Evolutionary conservation across 139 green algal species (phyloP).

Genomic region (Chlamydomonas urium): DNA sequence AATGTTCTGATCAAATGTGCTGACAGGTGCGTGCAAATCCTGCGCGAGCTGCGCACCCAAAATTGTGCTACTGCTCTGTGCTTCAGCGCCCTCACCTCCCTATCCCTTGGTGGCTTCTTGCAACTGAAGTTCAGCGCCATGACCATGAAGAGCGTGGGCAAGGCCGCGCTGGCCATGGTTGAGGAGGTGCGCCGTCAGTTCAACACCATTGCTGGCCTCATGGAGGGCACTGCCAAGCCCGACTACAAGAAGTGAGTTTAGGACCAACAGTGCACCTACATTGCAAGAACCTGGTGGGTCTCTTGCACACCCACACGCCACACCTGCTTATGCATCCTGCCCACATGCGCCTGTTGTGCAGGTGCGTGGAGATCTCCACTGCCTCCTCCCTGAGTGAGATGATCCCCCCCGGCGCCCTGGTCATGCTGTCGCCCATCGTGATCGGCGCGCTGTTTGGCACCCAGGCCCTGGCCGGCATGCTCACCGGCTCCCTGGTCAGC

Average conservation of each 20-base stretch:
- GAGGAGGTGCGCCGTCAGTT: conserved; percentile 85
- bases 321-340: too few relatives aligned
- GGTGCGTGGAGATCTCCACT: conserved; percentile 90
- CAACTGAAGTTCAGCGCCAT: conserved; percentile 82
- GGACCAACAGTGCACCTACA: too few relatives aligned
- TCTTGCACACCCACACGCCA: too few relatives aligned
- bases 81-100: too few relatives aligned
- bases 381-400: conserved; percentile 88
- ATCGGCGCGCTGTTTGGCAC: conserved; percentile 77
- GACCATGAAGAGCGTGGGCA: conserved; percentile 98
- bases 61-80: too few relatives aligned
- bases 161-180: conserved; percentile 78
- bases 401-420: conserved; percentile 85
- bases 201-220: conserved; percentile 85
- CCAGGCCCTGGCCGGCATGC: conserved; percentile 76
- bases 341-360: too few relatives aligned
- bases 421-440: conserved; percentile 89
- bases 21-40: too few relatives aligned
- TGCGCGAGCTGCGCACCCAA: too few relatives aligned
- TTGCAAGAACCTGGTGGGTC: too few relatives aligned
- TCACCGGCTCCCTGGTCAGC: conserved; percentile 87
- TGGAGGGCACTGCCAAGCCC: conserved; percentile 77
- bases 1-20: too few relatives aligned
- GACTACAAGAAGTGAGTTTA: conserved; percentile 12
- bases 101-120: too few relatives aligned